Percentiles rank a stretch among this genome's conserved stretches.
These are phyloP conservation scores for Starmerella apis DNA, from an alignment of 805 yeast species.

Conservation along the genomic window DNA sequence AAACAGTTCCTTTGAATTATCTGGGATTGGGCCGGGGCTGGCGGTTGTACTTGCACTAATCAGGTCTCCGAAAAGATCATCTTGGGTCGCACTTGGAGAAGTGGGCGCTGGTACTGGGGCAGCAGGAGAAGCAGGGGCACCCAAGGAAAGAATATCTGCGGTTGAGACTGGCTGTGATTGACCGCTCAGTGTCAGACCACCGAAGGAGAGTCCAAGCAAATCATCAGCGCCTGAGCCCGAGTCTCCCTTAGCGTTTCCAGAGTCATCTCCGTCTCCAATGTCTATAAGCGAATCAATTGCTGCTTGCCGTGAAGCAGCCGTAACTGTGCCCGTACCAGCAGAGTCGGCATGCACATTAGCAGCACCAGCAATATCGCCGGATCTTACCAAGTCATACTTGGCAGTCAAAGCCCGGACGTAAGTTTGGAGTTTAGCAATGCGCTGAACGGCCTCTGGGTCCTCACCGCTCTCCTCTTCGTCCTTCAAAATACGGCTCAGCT, in stretches of 20 bases:
- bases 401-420: constrained; percentile 56
- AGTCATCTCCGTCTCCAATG: constrained; percentile 65
- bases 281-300: constrained; percentile 54
- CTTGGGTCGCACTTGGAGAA: constrained; percentile 20
- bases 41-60: neutral
- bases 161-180: constrained; percentile 13
- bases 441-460: constrained; percentile 52
- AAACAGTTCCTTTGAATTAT: neutral
- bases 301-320: constrained; percentile 11
- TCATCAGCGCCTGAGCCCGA: constrained; percentile 36
- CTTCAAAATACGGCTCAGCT: constrained; percentile 68
- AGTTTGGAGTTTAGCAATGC: constrained; percentile 62
- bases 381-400: constrained; percentile 54
- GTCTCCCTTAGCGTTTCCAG: too few species aligned
- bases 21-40: constrained; percentile 19
- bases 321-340: constrained; percentile 17
- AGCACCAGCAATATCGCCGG: constrained; percentile 53
- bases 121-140: neutral
- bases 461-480: constrained; percentile 59
- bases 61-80: constrained; percentile 4
- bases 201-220: constrained; percentile 55
- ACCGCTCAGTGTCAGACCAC: constrained; percentile 37
- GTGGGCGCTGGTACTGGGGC: constrained; percentile 24
- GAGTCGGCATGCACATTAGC: constrained; percentile 34
- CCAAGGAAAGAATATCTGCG: constrained; percentile 7